These are phyloP conservation scores for Magnusiomyces magnusii DNA, from an alignment of 1,139 yeast genomes.

Conservation along the genomic window DNA sequence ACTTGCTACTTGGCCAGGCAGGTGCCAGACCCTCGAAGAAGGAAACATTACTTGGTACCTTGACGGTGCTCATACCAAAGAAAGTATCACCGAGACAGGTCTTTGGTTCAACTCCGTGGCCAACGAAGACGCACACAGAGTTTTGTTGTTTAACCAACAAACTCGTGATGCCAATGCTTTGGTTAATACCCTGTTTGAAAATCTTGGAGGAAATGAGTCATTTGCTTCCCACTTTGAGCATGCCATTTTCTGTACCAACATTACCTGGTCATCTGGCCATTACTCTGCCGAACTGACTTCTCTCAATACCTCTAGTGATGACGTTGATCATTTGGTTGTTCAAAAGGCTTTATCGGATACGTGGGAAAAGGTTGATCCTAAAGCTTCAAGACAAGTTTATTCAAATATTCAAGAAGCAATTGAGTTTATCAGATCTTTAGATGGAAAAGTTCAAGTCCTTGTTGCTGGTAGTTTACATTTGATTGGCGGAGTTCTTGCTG, in stretches of 20 bases:
- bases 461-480: slow-evolving; percentile 92
- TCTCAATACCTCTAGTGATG: slow-evolving; percentile 68
- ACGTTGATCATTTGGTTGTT: slow-evolving; percentile 69
- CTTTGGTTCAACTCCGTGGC: slow-evolving; percentile 59
- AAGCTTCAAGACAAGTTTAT: slow-evolving; percentile 47
- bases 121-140: slow-evolving; percentile 26
- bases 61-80: slow-evolving; percentile 96
- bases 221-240: slow-evolving; percentile 49
- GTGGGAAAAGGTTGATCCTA: slow-evolving; percentile 54
- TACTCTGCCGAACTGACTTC: slow-evolving; percentile 82
- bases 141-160: slow-evolving; percentile 86
- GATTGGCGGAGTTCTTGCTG: slow-evolving; percentile 90
- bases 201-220: slow-evolving; percentile 28
- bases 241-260: slow-evolving; percentile 82
- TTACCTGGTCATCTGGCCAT: slow-evolving; percentile 78
- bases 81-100: slow-evolving; percentile 73
- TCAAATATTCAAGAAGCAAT: slow-evolving; percentile 73
- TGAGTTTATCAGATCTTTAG: slow-evolving; percentile 41
- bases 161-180: slow-evolving; percentile 75
- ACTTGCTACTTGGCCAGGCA: slow-evolving; percentile 80
- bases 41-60: slow-evolving; percentile 61
- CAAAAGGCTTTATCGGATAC: slow-evolving; percentile 65
- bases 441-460: slow-evolving; percentile 50
- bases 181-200: slow-evolving; percentile 45
- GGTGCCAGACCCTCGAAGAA: slow-evolving; percentile 68